Base-by-base conservation (phyloP, 2,329 filamentous ascomycete species). In the Beauveria medogensis region DNA sequence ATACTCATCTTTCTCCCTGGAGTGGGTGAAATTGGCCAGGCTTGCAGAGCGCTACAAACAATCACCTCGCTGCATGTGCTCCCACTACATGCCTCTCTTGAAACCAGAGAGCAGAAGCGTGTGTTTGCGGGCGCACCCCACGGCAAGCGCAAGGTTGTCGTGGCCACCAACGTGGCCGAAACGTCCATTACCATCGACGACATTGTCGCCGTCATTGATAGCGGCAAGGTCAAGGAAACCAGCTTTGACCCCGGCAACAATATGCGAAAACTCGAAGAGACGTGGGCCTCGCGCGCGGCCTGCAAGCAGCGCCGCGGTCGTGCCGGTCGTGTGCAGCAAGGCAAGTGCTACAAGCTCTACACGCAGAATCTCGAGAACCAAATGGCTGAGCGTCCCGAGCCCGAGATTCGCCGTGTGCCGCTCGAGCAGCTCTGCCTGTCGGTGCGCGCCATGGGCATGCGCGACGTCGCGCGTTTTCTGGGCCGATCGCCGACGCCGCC, bases 121-220 rank as follows among this genome's bases (percentile, higher is more conserved):
- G 94, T 99, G 0, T 99, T 99, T 71, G 81, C 84, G 30, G 80
- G 81, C 16, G 77, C 94, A 5, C 92, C 93, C 0, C 72, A 77
- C 3, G 92, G 92, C 0, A 92, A 91, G 74, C 83, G 94, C 41
- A 99, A 99, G 74, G 85, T 99, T 14, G 90, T 99, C 40, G 90
- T 93, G 7, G 91, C 94, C 1, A 99, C 94, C 50, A 99, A 99
- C 69, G 93, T 99, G 2, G 94, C 94, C 2, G 94, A 99, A 73
- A 99, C 94, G 0, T 97, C 94, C 2, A 97, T 99, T 71, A 99
- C 94, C 0, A 99, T 99, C 63, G 92, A 97, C 70, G 94, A 99
- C 70, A 90, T 99, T 58, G 90, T 97, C 2, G 93, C 91, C 2
- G 94, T 99, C 51, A 93, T 99, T 64, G 94, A 99, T 72, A 94